Conservation (phyloP, 805 yeast genomes). For the Starmera quercuum region DNA sequence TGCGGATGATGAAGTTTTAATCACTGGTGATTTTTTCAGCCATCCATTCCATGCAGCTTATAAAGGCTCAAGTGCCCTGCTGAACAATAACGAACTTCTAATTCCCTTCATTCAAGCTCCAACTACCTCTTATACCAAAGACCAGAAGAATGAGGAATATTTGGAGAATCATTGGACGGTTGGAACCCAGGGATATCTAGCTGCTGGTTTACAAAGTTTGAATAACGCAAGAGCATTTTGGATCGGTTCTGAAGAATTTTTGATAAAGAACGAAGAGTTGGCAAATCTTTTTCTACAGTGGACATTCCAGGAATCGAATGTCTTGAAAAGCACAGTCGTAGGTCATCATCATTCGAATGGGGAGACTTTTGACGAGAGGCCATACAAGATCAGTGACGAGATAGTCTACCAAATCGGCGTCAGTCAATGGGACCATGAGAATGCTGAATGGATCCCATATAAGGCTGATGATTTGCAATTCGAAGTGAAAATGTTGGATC, state of each 20-base stretch:
- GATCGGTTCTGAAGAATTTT: conserved; percentile 63
- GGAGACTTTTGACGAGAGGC: conserved; percentile 31
- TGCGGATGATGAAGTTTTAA: conserved; percentile 13
- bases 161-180: conserved; percentile 61
- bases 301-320: conserved; percentile 66
- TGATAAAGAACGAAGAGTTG: conserved; percentile 35
- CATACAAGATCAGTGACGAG: conserved; percentile 72
- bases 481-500: conserved; percentile 86
- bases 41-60: conserved; percentile 19
- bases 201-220: conserved; percentile 73
- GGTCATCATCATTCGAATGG: conserved; percentile 45
- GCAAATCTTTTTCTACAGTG: conserved; percentile 49
- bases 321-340: conserved; percentile 47
- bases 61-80: conserved; percentile 58
- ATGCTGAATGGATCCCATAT: conserved; percentile 65
- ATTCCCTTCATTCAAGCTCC: conserved; percentile 68
- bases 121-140: conserved; percentile 52
- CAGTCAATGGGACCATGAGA: conserved; percentile 34
- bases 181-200: conserved; percentile 71
- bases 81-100: conserved; percentile 60
- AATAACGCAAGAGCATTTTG: conserved; percentile 74
- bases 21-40: conserved; percentile 17
- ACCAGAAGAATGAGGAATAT: conserved; percentile 35
- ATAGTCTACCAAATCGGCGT: conserved; percentile 45
- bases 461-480: conserved; percentile 62